Conservation (phyloP, 2,329 filamentous ascomycete genomes). For the Aspergillus sp. region DNA sequence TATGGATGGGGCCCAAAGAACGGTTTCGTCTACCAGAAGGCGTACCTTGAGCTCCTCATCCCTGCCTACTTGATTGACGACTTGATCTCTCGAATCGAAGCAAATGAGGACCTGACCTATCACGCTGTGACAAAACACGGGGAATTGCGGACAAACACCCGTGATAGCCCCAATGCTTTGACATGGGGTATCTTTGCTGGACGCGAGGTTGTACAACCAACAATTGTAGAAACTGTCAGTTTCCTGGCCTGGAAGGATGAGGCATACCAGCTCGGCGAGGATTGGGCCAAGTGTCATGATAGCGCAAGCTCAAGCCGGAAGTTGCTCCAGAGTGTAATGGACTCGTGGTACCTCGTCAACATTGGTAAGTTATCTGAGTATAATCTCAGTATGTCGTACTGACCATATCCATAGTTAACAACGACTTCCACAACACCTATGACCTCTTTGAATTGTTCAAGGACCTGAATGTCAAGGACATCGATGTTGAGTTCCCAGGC, state of each 20-base stretch:
- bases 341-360: constrained; percentile 90
- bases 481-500: constrained; percentile 32
- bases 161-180: constrained; percentile 88
- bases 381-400: constrained; percentile 19
- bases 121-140: constrained; percentile 88
- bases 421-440: constrained; percentile 85
- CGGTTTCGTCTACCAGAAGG: constrained; percentile 97
- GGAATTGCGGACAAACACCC: constrained; percentile 78
- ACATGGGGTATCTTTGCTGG: constrained; percentile 99
- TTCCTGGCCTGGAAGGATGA: constrained; percentile 99
- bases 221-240: constrained; percentile 96
- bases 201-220: constrained; percentile 99
- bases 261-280: constrained; percentile 84
- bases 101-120: constrained; percentile 81
- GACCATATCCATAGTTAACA: constrained; percentile 67
- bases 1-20: constrained; percentile 94
- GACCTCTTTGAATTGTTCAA: constrained; percentile 86
- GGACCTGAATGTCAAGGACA: constrained; percentile 55
- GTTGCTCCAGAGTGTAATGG: constrained; percentile 79
- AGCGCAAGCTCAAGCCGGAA: constrained; percentile 72
- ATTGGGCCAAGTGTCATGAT: constrained; percentile 92
- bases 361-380: constrained; percentile 65
- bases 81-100: constrained; percentile 74
- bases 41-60: constrained; percentile 89
- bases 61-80: constrained; percentile 76